Conservation (phyloP, 1,139 yeast species). For the Hansenula lynferdii region DNA sequence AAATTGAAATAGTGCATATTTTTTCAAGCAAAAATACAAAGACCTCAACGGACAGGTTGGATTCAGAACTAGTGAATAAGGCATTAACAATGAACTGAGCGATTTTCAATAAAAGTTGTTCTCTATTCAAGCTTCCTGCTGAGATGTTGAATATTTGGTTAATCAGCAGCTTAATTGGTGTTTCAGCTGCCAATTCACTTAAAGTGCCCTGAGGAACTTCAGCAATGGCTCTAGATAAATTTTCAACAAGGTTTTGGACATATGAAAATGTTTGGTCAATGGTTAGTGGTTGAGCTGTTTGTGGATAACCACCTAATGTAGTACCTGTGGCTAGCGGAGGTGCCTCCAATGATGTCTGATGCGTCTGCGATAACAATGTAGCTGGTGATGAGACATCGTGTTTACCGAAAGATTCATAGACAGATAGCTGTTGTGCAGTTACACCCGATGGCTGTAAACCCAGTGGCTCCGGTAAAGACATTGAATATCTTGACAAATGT, state of each 20-base stretch:
- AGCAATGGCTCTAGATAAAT: slow-evolving; percentile 10
- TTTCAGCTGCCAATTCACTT: slow-evolving; percentile 54
- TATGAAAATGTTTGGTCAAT: slow-evolving; percentile 21
- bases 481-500: slow-evolving; percentile 62
- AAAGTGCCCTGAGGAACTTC: slow-evolving; percentile 37
- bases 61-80: slow-evolving; percentile 66
- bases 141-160: slow-evolving; percentile 66
- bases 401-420: slow-evolving; percentile 78
- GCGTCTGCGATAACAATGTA: neutral
- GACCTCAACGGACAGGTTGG: slow-evolving; percentile 68
- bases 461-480: slow-evolving; percentile 83
- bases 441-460: slow-evolving; percentile 78
- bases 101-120: slow-evolving; percentile 69
- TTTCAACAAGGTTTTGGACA: slow-evolving; percentile 23
- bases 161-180: slow-evolving; percentile 60
- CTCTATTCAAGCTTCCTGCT: slow-evolving; percentile 54
- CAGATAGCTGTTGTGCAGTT: slow-evolving; percentile 62
- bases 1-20: slow-evolving; percentile 78
- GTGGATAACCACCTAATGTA: slow-evolving; percentile 16
- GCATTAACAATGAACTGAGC: slow-evolving; percentile 85
- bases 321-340: slow-evolving; percentile 18
- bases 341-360: slow-evolving; percentile 13
- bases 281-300: slow-evolving; percentile 16
- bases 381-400: slow-evolving; percentile 17
- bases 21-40: slow-evolving; percentile 76